These are phyloP conservation scores for Clarireedia hainanense DNA, from an alignment of 2,329 filamentous ascomycete genomes.

Conservation along the genomic window DNA sequence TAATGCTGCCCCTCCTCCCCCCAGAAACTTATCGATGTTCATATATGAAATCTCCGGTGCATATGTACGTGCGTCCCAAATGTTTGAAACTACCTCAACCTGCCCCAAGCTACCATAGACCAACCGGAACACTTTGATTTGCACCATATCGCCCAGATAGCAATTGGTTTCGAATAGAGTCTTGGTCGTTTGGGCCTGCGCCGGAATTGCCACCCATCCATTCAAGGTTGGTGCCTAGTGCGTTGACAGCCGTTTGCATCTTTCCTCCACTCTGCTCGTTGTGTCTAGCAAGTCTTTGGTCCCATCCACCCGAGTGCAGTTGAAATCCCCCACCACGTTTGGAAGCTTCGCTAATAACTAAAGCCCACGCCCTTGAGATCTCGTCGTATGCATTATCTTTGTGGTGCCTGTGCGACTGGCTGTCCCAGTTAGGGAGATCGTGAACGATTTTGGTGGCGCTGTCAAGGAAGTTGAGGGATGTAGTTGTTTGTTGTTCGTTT, in stretches of 20 bases:
- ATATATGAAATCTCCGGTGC: constrained; percentile 8
- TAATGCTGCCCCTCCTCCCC: neutral
- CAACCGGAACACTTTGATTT: constrained; percentile 46
- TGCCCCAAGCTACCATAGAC: constrained; percentile 37
- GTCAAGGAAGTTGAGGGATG: constrained; percentile 81
- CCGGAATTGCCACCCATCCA: constrained; percentile 56
- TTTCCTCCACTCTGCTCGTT: constrained; percentile 80
- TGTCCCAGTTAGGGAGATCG: constrained; percentile 83
- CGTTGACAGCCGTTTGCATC: constrained; percentile 70
- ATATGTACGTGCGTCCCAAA: constrained; percentile 14
- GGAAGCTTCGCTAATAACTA: constrained; percentile 83
- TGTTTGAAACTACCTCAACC: constrained; percentile 17
- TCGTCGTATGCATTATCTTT: constrained; percentile 96
- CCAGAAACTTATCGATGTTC: neutral
- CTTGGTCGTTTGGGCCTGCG: constrained; percentile 33
- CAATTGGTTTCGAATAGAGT: constrained; percentile 55
- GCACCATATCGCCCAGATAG: constrained; percentile 52
- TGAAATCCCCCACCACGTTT: constrained; percentile 89
- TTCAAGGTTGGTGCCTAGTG: constrained; percentile 65
- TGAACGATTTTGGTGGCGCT: constrained; percentile 87
- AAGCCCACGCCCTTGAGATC: constrained; percentile 84
- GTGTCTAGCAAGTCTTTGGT: constrained; percentile 78
- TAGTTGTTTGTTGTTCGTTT: constrained; percentile 73
- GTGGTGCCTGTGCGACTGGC: constrained; percentile 78
- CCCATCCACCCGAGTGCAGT: constrained; percentile 86